phyloP scores from a whole-genome alignment of 805 yeast species.

The Schwanniomyces sp. region DNA sequence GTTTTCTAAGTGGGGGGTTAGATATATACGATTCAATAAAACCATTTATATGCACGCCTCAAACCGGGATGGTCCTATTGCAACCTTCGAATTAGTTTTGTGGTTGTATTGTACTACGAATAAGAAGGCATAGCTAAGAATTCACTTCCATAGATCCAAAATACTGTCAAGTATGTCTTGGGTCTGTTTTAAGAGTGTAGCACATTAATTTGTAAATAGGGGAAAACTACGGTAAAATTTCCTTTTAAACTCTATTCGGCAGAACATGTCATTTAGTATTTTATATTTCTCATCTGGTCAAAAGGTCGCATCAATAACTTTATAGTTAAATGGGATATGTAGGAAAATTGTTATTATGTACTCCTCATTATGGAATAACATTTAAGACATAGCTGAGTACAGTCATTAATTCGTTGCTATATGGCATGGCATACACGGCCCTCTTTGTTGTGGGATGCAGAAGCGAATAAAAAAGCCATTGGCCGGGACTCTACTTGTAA shows the following conservation, averaged over 20 bases:
- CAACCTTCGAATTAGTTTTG: neutral
- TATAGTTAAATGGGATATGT: too few species aligned
- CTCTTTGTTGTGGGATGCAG: too few species aligned
- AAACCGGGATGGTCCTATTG: neutral
- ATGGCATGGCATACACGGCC: too few species aligned
- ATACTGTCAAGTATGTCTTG: too few species aligned
- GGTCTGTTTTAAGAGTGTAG: too few species aligned
- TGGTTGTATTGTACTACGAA: neutral
- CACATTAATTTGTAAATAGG: too few species aligned
- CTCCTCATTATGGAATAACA: too few species aligned
- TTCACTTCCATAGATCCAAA: too few species aligned
- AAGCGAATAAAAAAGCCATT: neutral
- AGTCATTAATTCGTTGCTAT: too few species aligned
- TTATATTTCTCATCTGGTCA: neutral
- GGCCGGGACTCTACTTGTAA: neutral
- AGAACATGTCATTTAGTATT: neutral
- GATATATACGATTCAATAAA: neutral
- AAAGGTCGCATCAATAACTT: neutral
- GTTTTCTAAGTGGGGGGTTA: constrained; percentile 1
- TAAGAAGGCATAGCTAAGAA: too few species aligned
- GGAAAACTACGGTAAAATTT: neutral
- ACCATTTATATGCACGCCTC: neutral
- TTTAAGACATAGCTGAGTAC: too few species aligned
- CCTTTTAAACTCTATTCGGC: neutral
- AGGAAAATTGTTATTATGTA: too few species aligned